Percentiles rank a stretch among this genome's conserved stretches.
Conservation (phyloP, 495 filamentous ascomycete genomes). For the Penicillium robsamsonii region DNA sequence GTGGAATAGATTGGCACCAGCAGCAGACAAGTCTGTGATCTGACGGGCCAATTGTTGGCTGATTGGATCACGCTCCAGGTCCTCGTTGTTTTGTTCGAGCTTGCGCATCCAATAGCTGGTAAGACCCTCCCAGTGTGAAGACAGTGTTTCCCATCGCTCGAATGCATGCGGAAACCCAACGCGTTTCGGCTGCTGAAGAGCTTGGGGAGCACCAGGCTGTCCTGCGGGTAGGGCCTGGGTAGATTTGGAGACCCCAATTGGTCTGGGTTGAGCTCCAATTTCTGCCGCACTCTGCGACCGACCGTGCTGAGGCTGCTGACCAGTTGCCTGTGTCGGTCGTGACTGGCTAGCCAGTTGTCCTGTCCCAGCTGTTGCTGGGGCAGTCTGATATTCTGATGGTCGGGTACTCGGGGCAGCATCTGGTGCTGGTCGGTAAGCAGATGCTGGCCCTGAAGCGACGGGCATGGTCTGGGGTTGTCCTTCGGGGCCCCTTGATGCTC, state of each 20-base stretch:
- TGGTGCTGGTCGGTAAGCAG: constrained; percentile 11
- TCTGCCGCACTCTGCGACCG: constrained; percentile 31
- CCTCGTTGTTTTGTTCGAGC: constrained; percentile 83
- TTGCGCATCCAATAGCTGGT: constrained; percentile 96
- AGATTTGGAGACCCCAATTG: constrained; percentile 17
- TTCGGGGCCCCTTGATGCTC: constrained; percentile 28
- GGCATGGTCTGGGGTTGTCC: constrained; percentile 20
- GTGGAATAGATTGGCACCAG: constrained; percentile 95
- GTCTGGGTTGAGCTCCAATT: constrained; percentile 18
- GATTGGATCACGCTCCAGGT: constrained; percentile 75
- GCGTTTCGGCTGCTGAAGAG: constrained; percentile 37
- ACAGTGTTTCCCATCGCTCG: constrained; percentile 93
- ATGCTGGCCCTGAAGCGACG: constrained; percentile 13
- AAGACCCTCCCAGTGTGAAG: constrained; percentile 96
- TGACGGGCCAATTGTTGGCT: constrained; percentile 87
- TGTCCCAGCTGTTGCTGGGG: constrained; percentile 5
- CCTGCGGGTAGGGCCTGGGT: constrained; percentile 30
- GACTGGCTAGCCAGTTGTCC: constrained; percentile 13
- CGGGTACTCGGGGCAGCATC: constrained; percentile 14
- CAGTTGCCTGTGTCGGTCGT: constrained; percentile 21
- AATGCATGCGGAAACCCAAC: constrained; percentile 89
- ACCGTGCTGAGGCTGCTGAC: constrained; percentile 32
- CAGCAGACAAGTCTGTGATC: constrained; percentile 91
- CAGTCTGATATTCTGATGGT: constrained; percentile 19
- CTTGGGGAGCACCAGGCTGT: constrained; percentile 38